Evolutionary conservation across 2,329 filamentous ascomycete species (phyloP), one percentile per base, ranked within the genome.

Genomic region (Sarocladium strictum): DNA sequence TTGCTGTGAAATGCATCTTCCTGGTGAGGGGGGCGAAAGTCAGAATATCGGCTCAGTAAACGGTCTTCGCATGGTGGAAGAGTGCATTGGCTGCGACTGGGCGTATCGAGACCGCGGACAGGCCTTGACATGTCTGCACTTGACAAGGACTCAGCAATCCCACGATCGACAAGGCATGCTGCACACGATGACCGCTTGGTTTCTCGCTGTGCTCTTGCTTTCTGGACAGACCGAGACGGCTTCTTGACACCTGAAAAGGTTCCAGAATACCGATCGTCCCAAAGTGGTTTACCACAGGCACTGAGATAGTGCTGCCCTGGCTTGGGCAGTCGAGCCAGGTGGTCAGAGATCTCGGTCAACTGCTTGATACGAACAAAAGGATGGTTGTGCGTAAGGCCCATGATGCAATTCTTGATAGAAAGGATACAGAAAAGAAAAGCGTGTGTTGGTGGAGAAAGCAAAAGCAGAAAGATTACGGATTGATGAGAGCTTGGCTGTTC

Each of bases 1-100:
- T 91, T 85, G 58, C 81, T 79, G 65, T 91, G 84, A 67, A 96
- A 99, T 3, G 80, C 76, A 58, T 97, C 94, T 75, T 97, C 94
- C 92, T 97, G 51, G 14, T 24, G 15, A 2, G 54, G 21, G 3
- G 17, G 55, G 66, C 57, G 67, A 64, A 15, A 12, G 33, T 53
- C 23, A 38, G 50, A 24, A 3, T n/a, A 21, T n/a, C 10, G 27
- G 5, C 21, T 33, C 27, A 35, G 21, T 5, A 21, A 23, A 3
- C 5, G 27, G 21, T 21, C 10, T 15, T 51, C 47, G 17, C 11
- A 19, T 32, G 47, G 47, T 23, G 47, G 47, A 17, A 51, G 15
- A 21, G 27, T n/a, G n/a, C 14, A 35, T 12, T n/a, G 19, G 47
- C 5, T 21, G 17, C 47, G 23, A 35, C 43, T 27, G 9, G 7